phyloP scores from a whole-genome alignment of 176 grass and related monocot genomes.

The Aegilops bicornis region DNA sequence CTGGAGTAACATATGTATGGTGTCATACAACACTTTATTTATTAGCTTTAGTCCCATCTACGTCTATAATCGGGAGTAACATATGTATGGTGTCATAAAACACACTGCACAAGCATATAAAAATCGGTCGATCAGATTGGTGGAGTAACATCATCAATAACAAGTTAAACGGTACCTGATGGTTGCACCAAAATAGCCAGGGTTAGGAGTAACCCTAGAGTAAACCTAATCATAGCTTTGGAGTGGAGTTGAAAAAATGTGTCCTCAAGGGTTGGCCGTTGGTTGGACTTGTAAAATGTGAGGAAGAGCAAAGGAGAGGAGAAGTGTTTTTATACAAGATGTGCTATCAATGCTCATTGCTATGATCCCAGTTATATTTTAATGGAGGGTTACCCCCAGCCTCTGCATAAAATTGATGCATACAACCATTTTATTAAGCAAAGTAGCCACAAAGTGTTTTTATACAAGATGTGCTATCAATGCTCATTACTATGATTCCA shows the following conservation, averaged over 20 bases:
- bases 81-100: neutral
- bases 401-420: too few relatives aligned
- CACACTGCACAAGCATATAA: neutral
- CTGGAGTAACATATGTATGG: too few relatives aligned
- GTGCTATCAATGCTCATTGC: neutral
- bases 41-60: too few relatives aligned
- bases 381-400: too few relatives aligned
- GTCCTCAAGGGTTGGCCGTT: neutral
- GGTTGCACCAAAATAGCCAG: neutral
- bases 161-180: neutral
- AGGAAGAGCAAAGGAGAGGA: neutral
- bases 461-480: too few relatives aligned
- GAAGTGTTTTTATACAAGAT: neutral
- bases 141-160: neutral
- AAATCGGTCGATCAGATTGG: neutral
- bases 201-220: neutral
- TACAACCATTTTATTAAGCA: too few relatives aligned
- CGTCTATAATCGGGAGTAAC: too few relatives aligned
- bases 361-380: neutral
- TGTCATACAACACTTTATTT: too few relatives aligned
- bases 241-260: neutral
- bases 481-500: too few relatives aligned
- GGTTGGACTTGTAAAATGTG: neutral
- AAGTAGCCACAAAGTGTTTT: too few relatives aligned
- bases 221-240: neutral